A percentile compares a stretch with the other conserved stretches of the same genome.
These are phyloP conservation scores for Russula earlei DNA, from an alignment of 768 basidiomycete genomes.

Conservation along the genomic window DNA sequence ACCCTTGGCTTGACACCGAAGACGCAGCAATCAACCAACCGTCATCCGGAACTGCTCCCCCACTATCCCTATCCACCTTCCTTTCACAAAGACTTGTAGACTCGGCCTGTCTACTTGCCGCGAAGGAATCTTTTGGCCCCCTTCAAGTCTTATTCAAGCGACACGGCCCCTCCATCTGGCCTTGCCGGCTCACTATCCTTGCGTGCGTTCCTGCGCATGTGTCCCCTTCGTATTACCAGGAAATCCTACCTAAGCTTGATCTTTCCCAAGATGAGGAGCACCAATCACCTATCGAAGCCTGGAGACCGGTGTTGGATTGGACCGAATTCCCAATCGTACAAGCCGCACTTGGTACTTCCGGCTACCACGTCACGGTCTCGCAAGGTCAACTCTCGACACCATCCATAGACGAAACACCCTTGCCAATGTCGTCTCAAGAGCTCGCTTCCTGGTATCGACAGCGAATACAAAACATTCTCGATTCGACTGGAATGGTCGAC, in stretches of 20 bases:
- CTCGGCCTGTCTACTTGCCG: constrained; percentile 58
- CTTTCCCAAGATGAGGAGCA: constrained; percentile 37
- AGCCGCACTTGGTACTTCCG: constrained; percentile 31
- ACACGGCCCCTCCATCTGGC: constrained; percentile 53
- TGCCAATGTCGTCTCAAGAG: constrained; percentile 37
- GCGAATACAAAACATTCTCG: constrained; percentile 54
- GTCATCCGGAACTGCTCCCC: constrained; percentile 25
- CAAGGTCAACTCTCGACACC: not conserved
- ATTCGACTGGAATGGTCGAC: constrained; percentile 66
- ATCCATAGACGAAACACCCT: constrained; percentile 11
- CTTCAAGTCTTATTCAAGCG: constrained; percentile 48
- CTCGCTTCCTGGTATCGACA: constrained; percentile 68
- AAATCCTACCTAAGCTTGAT: constrained; percentile 58
- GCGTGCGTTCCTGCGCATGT: constrained; percentile 67
- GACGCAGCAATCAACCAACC: constrained; percentile 23
- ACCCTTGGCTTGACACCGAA: constrained; percentile 60
- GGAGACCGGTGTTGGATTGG: constrained; percentile 52
- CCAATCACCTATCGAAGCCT: constrained; percentile 26
- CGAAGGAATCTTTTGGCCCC: constrained; percentile 46
- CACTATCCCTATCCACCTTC: constrained; percentile 54
- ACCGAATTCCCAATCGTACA: constrained; percentile 41
- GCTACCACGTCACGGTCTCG: constrained; percentile 2
- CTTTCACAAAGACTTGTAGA: constrained; percentile 47
- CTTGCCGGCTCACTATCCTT: constrained; percentile 59
- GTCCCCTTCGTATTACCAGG: constrained; percentile 50